These are phyloP conservation scores for Chytriomyces confervae DNA, from an alignment of 192 early-diverging fungal species.

Conservation along the genomic window DNA sequence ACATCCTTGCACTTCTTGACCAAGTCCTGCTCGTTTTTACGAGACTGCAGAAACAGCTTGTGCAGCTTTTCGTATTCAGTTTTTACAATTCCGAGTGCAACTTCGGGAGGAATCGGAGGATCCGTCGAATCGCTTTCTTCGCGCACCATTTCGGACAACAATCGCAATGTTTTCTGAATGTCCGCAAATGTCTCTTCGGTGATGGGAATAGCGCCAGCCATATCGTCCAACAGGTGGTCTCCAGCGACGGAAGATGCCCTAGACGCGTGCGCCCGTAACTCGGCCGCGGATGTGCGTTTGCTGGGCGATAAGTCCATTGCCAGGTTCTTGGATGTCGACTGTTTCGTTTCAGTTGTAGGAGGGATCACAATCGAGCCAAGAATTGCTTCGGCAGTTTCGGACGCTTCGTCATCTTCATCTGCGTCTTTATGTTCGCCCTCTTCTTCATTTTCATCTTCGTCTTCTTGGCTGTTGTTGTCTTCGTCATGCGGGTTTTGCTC, in stretches of 20 bases:
- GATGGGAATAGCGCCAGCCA: conserved; percentile 3
- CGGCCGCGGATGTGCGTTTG: neutral
- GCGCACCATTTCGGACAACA: conserved; percentile 30
- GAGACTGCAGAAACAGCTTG: conserved; percentile 51
- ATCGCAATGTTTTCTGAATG: conserved; percentile 37
- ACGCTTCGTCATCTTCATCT: conserved; percentile 26
- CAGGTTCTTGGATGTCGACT: neutral
- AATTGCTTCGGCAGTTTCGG: conserved; percentile 35
- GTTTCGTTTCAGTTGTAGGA: neutral
- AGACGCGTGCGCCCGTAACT: neutral
- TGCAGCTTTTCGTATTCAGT: conserved; percentile 60
- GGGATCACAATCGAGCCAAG: conserved; percentile 40
- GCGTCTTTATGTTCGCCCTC: conserved; percentile 26
- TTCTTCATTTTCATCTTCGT: conserved; percentile 12
- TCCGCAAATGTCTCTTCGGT: conserved; percentile 32
- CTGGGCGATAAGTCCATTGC: too few species aligned
- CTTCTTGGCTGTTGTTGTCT: conserved; percentile 17
- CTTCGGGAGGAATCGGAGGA: neutral
- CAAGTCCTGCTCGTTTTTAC: conserved; percentile 56
- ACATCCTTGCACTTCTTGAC: conserved; percentile 56
- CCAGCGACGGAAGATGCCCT: neutral
- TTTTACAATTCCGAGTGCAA: conserved; percentile 29
- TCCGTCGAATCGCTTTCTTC: too few species aligned
- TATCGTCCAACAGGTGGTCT: conserved; percentile 1
- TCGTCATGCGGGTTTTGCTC: conserved; percentile 1